These are phyloP conservation scores for Nicotiana tabacum DNA, from an alignment of 257 asterid species.

Conservation along the genomic window DNA sequence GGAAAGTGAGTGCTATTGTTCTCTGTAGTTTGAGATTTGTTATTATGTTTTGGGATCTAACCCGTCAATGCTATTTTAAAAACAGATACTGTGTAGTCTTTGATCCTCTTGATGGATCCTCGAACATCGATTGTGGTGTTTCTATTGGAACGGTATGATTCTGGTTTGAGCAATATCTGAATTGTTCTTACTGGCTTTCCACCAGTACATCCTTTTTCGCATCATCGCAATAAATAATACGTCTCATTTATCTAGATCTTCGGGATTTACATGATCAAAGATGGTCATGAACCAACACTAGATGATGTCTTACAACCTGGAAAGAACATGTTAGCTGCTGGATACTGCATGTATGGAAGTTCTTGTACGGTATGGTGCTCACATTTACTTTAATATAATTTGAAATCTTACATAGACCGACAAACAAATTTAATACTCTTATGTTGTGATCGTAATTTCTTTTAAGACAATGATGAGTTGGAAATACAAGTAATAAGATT, in stretches of 20 bases:
- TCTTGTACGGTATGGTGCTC: slow-evolving; percentile 68
- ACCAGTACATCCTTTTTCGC: not conserved
- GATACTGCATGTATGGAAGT: slow-evolving; percentile 98
- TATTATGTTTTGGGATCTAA: not conserved
- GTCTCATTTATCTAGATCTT: slow-evolving; percentile 49
- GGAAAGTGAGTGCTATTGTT: slow-evolving; percentile 59
- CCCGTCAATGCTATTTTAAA: not conserved
- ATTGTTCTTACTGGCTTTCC: not conserved
- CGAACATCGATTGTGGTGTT: slow-evolving; percentile 97
- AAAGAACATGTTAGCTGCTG: slow-evolving; percentile 90
- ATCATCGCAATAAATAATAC: not conserved
- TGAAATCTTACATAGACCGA: not conserved
- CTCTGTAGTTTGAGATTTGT: not conserved
- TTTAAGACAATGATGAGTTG: not conserved
- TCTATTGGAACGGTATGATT: slow-evolving; percentile 85
- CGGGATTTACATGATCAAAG: slow-evolving; percentile 67
- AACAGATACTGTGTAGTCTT: slow-evolving; percentile 92
- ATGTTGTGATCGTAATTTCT: not conserved
- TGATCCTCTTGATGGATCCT: slow-evolving; percentile 97
- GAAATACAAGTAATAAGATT: not conserved
- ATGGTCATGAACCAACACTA: slow-evolving; percentile 57
- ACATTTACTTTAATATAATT: not conserved
- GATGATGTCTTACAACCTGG: slow-evolving; percentile 95
- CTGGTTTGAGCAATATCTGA: not conserved
- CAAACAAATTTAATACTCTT: not conserved